phyloP scores from a whole-genome alignment of 495 filamentous ascomycete species.

The Penicillium nucicola region DNA sequence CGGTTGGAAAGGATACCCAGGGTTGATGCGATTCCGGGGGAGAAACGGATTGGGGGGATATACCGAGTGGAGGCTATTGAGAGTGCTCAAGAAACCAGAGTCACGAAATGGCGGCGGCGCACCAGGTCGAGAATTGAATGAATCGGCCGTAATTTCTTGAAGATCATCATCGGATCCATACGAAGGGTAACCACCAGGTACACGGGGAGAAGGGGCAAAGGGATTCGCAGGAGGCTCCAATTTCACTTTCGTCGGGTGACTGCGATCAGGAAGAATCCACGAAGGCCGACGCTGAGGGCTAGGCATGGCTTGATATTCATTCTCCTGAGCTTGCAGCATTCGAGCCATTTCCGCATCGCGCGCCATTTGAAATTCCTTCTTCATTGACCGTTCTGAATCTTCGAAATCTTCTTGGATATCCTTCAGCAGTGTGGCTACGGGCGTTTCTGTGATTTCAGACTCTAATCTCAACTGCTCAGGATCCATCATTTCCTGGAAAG shows the following conservation, averaged over 20 bases:
- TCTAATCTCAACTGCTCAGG: too few relatives aligned
- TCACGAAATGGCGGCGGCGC: background rate
- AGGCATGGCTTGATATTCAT: background rate
- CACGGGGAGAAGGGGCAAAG: background rate
- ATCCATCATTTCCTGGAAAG: slow-evolving; percentile 2
- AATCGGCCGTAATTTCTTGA: slow-evolving; percentile 17
- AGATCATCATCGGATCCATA: slow-evolving; percentile 18
- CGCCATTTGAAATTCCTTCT: slow-evolving; percentile 10
- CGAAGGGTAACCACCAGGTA: background rate
- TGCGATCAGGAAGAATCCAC: slow-evolving; percentile 12
- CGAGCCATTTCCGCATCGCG: slow-evolving; percentile 50
- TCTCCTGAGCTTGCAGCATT: slow-evolving; percentile 26
- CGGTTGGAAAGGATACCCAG: background rate
- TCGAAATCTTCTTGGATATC: slow-evolving; percentile 31
- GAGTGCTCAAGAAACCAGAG: background rate
- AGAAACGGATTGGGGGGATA: too few relatives aligned
- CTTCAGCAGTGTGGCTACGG: slow-evolving; percentile 11
- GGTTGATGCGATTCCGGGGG: too few relatives aligned
- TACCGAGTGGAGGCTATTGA: too few relatives aligned
- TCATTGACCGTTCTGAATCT: slow-evolving; percentile 18
- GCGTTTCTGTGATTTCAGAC: too few relatives aligned
- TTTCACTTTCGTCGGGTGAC: background rate
- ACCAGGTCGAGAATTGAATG: slow-evolving; percentile 12
- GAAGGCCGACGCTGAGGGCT: background rate
- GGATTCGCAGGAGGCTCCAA: background rate